Evolutionary conservation across 1,284 basidiomycete genomes (phyloP).

Genomic region (Puccinia sorghi): DNA sequence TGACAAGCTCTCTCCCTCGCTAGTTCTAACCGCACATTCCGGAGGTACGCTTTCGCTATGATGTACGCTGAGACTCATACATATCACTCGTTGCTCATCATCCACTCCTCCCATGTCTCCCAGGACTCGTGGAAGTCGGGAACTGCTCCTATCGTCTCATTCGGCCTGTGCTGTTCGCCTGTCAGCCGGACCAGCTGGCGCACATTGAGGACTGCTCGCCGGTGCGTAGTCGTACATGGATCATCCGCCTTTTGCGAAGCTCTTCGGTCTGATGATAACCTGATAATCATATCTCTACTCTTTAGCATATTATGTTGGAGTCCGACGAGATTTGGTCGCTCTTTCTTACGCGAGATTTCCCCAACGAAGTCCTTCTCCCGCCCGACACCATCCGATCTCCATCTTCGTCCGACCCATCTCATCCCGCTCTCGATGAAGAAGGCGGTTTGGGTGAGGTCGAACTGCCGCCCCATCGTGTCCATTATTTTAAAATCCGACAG

Average conservation of each 20-base stretch:
- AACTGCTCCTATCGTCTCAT: constrained; percentile 26
- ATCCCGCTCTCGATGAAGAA: background rate
- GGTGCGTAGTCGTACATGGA: background rate
- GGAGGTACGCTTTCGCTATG: too few species aligned
- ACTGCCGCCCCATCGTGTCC: constrained; percentile 29
- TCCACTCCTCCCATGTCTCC: background rate
- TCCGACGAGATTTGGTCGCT: constrained; percentile 44
- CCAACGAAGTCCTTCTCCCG: constrained; percentile 6
- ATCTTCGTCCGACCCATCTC: background rate
- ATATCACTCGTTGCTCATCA: background rate
- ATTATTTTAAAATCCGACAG: constrained; percentile 21
- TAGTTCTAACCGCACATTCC: too few species aligned
- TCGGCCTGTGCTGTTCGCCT: constrained; percentile 43
- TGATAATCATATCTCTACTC: background rate
- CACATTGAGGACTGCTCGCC: constrained; percentile 45
- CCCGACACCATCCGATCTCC: background rate
- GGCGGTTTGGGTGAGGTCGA: background rate
- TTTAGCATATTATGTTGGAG: constrained; percentile 43
- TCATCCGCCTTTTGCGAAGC: background rate
- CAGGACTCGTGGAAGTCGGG: constrained; percentile 44
- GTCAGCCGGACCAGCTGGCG: constrained; percentile 39
- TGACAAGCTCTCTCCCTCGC: too few species aligned
- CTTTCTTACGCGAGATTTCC: constrained; percentile 31
- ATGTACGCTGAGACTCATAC: too few species aligned
- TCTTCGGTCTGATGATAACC: background rate